Percentiles rank a stretch among this genome's conserved stretches.
phyloP scores from a whole-genome alignment of 139 green algal genomes.

The Diplosphaera chodatii region DNA sequence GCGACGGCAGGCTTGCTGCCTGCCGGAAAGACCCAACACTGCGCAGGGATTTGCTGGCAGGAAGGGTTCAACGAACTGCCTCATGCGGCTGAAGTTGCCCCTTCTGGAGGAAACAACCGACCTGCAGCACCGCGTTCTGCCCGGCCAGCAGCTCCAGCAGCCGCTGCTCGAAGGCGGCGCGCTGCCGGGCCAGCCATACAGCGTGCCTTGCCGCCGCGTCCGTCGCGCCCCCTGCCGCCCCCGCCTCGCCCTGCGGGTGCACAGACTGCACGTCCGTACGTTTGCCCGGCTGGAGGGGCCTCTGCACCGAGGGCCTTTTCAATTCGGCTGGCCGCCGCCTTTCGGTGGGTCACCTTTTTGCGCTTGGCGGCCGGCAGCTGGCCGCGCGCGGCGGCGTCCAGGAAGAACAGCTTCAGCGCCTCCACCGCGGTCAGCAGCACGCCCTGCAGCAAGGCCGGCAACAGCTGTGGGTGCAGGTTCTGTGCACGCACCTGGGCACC shows the following conservation, averaged over 20 bases:
- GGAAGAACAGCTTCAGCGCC: conserved; percentile 50
- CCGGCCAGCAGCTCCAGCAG: conserved; percentile 24
- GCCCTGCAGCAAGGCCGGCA: conserved; percentile 10
- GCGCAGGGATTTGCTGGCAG: too few species aligned
- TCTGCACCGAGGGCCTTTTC: too few species aligned
- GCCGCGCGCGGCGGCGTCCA: conserved; percentile 27
- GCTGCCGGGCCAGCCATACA: conserved; percentile 43
- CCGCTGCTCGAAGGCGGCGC: conserved; percentile 16
- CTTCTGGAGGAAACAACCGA: background rate
- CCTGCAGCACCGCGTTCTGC: background rate
- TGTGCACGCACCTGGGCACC: too few species aligned
- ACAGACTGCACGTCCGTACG: too few species aligned
- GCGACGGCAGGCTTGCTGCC: too few species aligned
- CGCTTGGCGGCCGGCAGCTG: conserved; percentile 11
- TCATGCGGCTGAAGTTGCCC: background rate
- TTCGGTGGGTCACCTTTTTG: too few species aligned
- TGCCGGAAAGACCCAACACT: too few species aligned
- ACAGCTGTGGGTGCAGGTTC: background rate
- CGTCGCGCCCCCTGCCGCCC: background rate
- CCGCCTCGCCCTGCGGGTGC: background rate
- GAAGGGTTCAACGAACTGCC: too few species aligned
- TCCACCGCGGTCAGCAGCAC: conserved; percentile 26
- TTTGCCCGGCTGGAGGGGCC: too few species aligned
- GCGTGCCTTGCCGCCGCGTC: conserved; percentile 17
- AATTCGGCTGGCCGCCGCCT: too few species aligned